These are phyloP conservation scores for Pseudodiploospora longispora DNA, from an alignment of 2,329 filamentous ascomycete species.

Conservation along the genomic window DNA sequence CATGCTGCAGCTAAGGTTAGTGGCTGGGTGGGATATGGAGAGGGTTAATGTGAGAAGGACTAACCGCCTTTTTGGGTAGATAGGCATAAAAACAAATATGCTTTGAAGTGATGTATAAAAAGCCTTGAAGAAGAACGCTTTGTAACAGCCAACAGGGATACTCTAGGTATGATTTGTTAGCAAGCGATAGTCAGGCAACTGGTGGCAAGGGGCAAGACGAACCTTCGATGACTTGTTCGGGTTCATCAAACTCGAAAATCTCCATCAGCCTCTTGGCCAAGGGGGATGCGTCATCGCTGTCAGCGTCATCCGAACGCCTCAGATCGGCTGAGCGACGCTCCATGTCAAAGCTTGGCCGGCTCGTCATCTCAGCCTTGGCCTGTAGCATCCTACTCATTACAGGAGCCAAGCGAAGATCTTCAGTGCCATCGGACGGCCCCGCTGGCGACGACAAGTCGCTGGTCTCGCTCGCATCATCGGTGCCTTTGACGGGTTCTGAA, in stretches of 20 bases:
- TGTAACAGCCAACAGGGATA: slow-evolving; percentile 92
- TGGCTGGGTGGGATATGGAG: background rate
- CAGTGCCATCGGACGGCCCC: slow-evolving; percentile 13
- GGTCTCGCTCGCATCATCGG: slow-evolving; percentile 19
- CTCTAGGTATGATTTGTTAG: slow-evolving; percentile 42
- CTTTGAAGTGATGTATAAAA: slow-evolving; percentile 87
- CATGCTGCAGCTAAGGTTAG: slow-evolving; percentile 41
- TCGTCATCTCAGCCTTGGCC: slow-evolving; percentile 56
- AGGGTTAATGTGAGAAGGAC: slow-evolving; percentile 18
- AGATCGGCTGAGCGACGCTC: slow-evolving; percentile 37
- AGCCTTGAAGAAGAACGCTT: slow-evolving; percentile 85
- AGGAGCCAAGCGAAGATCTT: slow-evolving; percentile 49
- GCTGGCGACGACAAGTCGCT: slow-evolving; percentile 16
- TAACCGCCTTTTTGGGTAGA: slow-evolving; percentile 81
- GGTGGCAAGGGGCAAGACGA: slow-evolving; percentile 11
- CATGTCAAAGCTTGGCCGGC: slow-evolving; percentile 49
- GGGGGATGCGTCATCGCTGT: slow-evolving; percentile 42
- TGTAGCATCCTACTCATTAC: slow-evolving; percentile 74
- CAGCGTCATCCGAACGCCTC: slow-evolving; percentile 22
- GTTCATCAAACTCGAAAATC: slow-evolving; percentile 74
- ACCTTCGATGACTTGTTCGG: slow-evolving; percentile 80
- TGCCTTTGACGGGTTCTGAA: slow-evolving; percentile 28
- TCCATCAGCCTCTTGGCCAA: slow-evolving; percentile 68
- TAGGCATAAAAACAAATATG: slow-evolving; percentile 98
- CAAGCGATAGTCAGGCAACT: background rate